Evolutionary conservation across 805 yeast species (phyloP), one percentile per base, ranked within the genome.

Genomic region (Candida piceae): DNA sequence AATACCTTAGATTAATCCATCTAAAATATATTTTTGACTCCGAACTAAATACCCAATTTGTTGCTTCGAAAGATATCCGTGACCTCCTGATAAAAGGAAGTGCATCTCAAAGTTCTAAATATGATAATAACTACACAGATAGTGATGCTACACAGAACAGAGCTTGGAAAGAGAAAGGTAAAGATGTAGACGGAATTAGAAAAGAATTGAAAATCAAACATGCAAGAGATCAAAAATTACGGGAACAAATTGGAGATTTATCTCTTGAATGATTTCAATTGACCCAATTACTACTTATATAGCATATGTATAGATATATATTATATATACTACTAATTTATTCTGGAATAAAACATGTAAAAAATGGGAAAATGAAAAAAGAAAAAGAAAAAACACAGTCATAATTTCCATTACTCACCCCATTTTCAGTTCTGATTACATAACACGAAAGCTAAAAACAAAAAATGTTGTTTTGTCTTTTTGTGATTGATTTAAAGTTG

Each of bases 11-110:
- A 28, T 55, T 74, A 35, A 58, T 71, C 24, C 69, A 67, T 37
- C 58, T 75, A 45, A 67, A 70, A 41, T 75, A 75, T 67, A 56
- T 72, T 19, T 73, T 72, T 49, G 70, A 75, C 29, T 66, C 69
- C 35, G 77, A 77, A 11, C 62, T 75, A 12, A 77, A 71, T 43
- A 58, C 57, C 40, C 79, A 75, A 48, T 59, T 72, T 22, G 64
- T 68, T 7, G 51, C 49, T 7, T 50, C 55, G 4, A 48, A 32
- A 15, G 60, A 48, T 7, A 32, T 55, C 9, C 39, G 60, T 12
- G 42, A 32, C 24, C 34, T 54, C 34, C 38, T 57, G 17, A 42
- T 43, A 16, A 42, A 39, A 25, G n/a, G n/a, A n/a, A n/a, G n/a
- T n/a, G n/a, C n/a, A n/a, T n/a, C n/a, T n/a, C n/a, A n/a, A n/a